These are phyloP conservation scores for Cerioporus squamosus DNA, from an alignment of 1,284 basidiomycete species.

Conservation along the genomic window DNA sequence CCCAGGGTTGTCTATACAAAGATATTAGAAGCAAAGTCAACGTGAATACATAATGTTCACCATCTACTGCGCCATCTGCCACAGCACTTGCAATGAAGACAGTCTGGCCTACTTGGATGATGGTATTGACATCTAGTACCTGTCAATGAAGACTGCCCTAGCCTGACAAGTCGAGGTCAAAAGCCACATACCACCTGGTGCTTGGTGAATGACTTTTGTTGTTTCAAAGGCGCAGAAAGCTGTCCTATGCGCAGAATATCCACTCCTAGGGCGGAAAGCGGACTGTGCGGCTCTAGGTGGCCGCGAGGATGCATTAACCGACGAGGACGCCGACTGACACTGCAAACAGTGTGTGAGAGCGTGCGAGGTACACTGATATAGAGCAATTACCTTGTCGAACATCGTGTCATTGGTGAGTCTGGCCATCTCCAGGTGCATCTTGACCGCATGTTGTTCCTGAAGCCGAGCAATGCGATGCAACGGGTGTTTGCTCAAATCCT, in stretches of 20 bases:
- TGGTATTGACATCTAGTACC: conserved; percentile 18
- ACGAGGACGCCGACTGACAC: too few relatives aligned
- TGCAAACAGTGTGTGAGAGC: too few relatives aligned
- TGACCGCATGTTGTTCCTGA: too few relatives aligned
- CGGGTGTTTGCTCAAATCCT: too few relatives aligned
- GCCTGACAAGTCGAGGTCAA: not conserved
- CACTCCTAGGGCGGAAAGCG: too few relatives aligned
- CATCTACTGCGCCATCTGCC: conserved; percentile 13
- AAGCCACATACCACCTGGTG: conserved; percentile 4
- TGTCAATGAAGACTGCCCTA: not conserved
- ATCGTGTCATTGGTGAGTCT: too few relatives aligned
- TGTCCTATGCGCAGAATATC: not conserved
- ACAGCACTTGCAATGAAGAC: conserved; percentile 25
- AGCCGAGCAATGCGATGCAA: too few relatives aligned
- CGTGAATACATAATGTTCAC: not conserved
- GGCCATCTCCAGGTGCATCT: too few relatives aligned
- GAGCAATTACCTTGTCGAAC: too few relatives aligned
- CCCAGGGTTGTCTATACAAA: conserved; percentile 8
- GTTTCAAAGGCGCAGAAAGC: not conserved
- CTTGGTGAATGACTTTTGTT: not conserved
- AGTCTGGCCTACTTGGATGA: conserved; percentile 11
- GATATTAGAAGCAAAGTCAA: not conserved
- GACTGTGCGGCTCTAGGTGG: too few relatives aligned
- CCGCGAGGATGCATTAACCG: too few relatives aligned
- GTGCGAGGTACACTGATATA: too few relatives aligned